Evolutionary conservation across 2,329 filamentous ascomycete genomes (phyloP).

Genomic region (Hymenoscyphus scutula): DNA sequence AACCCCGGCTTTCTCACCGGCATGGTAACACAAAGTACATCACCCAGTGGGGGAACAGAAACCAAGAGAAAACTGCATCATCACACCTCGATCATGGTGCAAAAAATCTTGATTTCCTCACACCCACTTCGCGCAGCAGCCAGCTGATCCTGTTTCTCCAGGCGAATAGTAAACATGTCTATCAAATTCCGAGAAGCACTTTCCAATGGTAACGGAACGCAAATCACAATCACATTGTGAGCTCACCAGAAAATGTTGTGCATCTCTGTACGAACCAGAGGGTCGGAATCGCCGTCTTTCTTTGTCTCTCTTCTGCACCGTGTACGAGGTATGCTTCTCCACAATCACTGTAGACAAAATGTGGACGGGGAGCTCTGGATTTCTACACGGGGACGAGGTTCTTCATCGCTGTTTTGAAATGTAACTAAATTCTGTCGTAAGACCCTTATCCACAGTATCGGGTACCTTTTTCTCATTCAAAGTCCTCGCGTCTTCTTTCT

Average conservation of each 20-base stretch:
- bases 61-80: not conserved
- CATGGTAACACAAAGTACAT: not conserved
- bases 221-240: conserved; percentile 5
- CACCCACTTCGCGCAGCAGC: not conserved
- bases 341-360: not conserved
- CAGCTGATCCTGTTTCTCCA: not conserved
- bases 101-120: not conserved
- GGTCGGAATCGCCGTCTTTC: not conserved
- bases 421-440: not conserved
- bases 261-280: not conserved
- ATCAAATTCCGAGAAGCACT: not conserved
- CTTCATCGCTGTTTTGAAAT: not conserved
- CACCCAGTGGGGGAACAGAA: not conserved
- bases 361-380: not conserved
- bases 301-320: not conserved
- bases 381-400: not conserved
- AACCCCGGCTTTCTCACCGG: not conserved
- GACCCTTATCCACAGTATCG: not conserved
- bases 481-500: not conserved
- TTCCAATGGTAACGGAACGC: not conserved
- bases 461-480: not conserved
- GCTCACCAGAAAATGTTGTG: not conserved
- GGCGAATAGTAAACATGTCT: not conserved
- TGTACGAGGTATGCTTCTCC: not conserved
- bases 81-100: not conserved